Conservation (phyloP, 1,284 basidiomycete species). For the Paramarasmius palmivorus region DNA sequence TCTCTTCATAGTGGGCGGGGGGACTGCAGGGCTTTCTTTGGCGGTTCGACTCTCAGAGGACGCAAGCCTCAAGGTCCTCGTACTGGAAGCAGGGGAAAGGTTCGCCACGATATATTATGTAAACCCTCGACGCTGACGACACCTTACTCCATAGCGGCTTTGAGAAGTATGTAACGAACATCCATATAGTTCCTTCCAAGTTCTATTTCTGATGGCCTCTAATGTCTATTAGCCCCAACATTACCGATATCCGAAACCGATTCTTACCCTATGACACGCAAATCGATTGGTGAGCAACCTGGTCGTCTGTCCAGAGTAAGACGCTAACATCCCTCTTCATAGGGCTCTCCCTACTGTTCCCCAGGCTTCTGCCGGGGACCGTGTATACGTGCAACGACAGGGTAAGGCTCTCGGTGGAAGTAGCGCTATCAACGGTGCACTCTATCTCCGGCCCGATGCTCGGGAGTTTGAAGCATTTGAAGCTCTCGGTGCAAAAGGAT, state of each 20-base stretch:
- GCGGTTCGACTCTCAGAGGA: background rate
- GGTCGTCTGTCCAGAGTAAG: background rate
- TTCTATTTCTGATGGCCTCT: background rate
- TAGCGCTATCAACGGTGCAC: constrained; percentile 11
- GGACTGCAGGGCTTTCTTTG: background rate
- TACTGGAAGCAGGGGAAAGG: background rate
- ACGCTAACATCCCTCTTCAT: no score
- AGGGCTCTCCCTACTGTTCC: constrained; percentile 15
- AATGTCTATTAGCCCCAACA: constrained; percentile 10
- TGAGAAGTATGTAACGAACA: no score
- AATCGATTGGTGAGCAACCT: constrained; percentile 12
- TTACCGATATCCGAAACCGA: constrained; percentile 14
- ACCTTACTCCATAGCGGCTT: no score
- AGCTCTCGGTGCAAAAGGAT: constrained; percentile 12
- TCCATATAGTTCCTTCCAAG: background rate
- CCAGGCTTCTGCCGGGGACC: constrained; percentile 8
- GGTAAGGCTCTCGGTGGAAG: constrained; percentile 10
- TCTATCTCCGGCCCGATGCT: constrained; percentile 10
- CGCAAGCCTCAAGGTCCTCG: background rate
- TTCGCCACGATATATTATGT: background rate
- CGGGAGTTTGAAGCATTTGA: constrained; percentile 10
- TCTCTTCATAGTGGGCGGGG: background rate
- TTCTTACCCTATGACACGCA: constrained; percentile 10
- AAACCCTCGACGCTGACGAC: no score
- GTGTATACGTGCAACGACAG: constrained; percentile 13